Percentiles rank a stretch among this genome's conserved stretches.
These are phyloP conservation scores for Escovopsis weberi DNA, from an alignment of 2,329 filamentous ascomycete species.

Conservation along the genomic window DNA sequence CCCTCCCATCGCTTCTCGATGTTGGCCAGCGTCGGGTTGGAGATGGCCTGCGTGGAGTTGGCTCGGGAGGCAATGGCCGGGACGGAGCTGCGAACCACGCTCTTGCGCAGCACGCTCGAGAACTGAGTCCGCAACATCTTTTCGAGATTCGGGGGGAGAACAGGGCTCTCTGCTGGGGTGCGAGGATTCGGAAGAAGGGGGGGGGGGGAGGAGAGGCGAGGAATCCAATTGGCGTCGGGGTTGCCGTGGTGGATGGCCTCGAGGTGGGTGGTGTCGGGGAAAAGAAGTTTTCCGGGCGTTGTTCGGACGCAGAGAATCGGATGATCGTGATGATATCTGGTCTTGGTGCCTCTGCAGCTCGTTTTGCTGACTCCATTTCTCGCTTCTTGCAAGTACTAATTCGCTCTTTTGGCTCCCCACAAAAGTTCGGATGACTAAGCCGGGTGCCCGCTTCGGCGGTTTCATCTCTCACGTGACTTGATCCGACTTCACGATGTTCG, in stretches of 20 bases:
- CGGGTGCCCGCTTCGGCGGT: too few relatives aligned
- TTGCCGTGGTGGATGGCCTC: constrained; percentile 7
- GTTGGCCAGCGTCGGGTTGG: constrained; percentile 91
- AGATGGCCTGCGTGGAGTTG: constrained; percentile 77
- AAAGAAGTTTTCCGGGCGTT: constrained; percentile 8
- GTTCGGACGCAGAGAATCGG: constrained; percentile 11
- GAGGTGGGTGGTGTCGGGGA: constrained; percentile 11
- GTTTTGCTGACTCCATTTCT: too few relatives aligned
- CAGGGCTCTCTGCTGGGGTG: constrained; percentile 9
- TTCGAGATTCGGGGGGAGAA: constrained; percentile 2
- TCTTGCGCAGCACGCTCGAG: constrained; percentile 37
- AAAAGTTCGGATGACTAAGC: too few relatives aligned
- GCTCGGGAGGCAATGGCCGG: constrained; percentile 34
- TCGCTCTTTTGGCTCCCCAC: too few relatives aligned
- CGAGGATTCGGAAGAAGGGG: constrained; percentile 5
- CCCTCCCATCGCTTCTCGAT: constrained; percentile 99
- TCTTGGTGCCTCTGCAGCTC: background rate
- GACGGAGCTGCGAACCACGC: constrained; percentile 28
- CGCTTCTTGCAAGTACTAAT: too few relatives aligned
- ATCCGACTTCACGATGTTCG: too few relatives aligned
- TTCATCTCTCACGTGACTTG: too few relatives aligned
- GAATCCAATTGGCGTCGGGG: constrained; percentile 22
- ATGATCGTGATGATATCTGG: constrained; percentile 16
- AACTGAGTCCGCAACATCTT: constrained; percentile 42
- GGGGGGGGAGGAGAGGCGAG: constrained; percentile 6